Percentiles rank a stretch among this genome's conserved stretches.
These are phyloP conservation scores for Pyrenochaeta sp. DNA, from an alignment of 2,329 filamentous ascomycete genomes.

Conservation along the genomic window DNA sequence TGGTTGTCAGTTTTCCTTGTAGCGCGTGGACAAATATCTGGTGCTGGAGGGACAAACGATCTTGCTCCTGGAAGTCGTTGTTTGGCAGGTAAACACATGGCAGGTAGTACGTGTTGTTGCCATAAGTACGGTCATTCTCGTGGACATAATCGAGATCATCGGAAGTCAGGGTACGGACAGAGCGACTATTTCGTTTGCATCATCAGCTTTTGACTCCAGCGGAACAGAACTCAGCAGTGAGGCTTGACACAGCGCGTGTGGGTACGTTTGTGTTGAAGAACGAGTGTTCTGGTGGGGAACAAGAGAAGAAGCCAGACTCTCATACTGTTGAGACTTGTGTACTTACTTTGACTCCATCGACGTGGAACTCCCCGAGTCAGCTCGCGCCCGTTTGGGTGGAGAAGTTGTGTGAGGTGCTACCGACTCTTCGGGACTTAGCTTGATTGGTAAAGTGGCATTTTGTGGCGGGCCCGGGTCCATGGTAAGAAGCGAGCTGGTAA, in stretches of 20 bases:
- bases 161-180: conserved; percentile 48
- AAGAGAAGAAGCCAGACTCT: too few relatives aligned
- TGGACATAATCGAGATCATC: conserved; percentile 65
- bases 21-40: conserved; percentile 64
- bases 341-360: conserved; percentile 47
- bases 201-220: conserved; percentile 8
- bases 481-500: conserved; percentile 40
- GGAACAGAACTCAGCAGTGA: neutral
- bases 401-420: conserved; percentile 45
- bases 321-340: conserved; percentile 1
- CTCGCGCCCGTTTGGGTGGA: conserved; percentile 43
- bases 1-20: conserved; percentile 48
- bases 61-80: conserved; percentile 68
- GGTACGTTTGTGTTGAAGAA: neutral
- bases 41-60: conserved; percentile 68
- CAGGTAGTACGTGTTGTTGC: conserved; percentile 70
- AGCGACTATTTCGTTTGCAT: conserved; percentile 30
- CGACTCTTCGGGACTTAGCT: conserved; percentile 36
- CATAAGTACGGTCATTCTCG: conserved; percentile 69
- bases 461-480: conserved; percentile 49
- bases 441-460: conserved; percentile 1
- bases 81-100: conserved; percentile 57
- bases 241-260: neutral
- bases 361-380: conserved; percentile 43
- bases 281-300: neutral